phyloP scores from a whole-genome alignment of 768 basidiomycete genomes.

The Tephrocybe sp. region DNA sequence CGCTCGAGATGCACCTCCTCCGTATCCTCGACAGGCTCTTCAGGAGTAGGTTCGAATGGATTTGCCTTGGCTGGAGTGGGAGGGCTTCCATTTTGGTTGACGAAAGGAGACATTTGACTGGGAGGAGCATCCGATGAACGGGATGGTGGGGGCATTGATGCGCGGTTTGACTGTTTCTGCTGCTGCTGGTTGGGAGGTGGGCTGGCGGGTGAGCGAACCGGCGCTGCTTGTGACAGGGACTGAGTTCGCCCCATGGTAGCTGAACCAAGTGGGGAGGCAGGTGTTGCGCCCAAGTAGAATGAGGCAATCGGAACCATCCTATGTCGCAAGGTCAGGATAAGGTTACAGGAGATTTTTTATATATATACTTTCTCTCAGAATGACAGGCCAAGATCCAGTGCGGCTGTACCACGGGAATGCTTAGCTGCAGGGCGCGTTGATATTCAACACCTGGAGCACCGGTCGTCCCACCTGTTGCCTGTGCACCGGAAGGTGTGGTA shows the following conservation, averaged over 20 bases:
- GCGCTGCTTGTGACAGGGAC: constrained; percentile 73
- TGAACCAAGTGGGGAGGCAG: constrained; percentile 41
- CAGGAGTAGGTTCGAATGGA: constrained; percentile 51
- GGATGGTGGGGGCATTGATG: constrained; percentile 66
- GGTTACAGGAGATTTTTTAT: neutral
- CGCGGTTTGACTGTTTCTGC: constrained; percentile 47
- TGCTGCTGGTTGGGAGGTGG: constrained; percentile 31
- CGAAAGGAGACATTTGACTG: constrained; percentile 34
- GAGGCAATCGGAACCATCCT: constrained; percentile 87
- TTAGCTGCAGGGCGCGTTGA: constrained; percentile 91
- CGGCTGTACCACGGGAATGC: constrained; percentile 93
- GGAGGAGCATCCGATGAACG: constrained; percentile 46
- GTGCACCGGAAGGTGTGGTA: constrained; percentile 58
- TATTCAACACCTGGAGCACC: constrained; percentile 83
- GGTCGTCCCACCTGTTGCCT: constrained; percentile 48
- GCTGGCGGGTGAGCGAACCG: constrained; percentile 43
- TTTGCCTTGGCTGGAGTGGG: constrained; percentile 20
- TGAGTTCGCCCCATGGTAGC: constrained; percentile 55
- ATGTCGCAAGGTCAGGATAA: neutral
- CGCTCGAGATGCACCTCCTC: constrained; percentile 32
- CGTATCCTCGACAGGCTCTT: constrained; percentile 42
- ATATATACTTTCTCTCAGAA: constrained; percentile 72
- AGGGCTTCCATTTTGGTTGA: constrained; percentile 37
- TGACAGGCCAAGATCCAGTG: constrained; percentile 94
- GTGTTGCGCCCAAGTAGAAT: constrained; percentile 78